These are phyloP conservation scores for Flaveria floridana DNA, from an alignment of 140 eudicot species.

Conservation along the genomic window DNA sequence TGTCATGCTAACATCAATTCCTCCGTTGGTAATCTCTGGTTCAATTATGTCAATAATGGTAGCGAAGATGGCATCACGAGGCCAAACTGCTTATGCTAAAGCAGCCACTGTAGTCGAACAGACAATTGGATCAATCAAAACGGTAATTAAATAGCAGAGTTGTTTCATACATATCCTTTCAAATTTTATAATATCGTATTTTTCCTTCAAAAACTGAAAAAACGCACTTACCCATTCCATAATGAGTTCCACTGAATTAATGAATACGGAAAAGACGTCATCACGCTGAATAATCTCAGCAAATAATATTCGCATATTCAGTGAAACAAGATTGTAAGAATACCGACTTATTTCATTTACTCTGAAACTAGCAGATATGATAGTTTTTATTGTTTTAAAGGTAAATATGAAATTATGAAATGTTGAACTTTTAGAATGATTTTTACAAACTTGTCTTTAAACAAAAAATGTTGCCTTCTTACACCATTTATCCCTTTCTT, in stretches of 20 bases:
- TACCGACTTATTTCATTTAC: background rate
- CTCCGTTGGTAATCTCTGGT: constrained; percentile 67
- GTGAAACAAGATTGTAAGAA: background rate
- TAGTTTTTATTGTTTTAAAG: background rate
- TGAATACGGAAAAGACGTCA: background rate
- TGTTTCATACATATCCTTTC: background rate
- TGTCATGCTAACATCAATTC: constrained; percentile 67
- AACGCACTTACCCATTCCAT: background rate
- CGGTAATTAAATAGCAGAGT: constrained; percentile 37
- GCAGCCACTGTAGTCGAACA: constrained; percentile 81
- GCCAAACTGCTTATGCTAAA: constrained; percentile 80
- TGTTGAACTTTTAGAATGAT: background rate
- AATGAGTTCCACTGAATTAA: background rate
- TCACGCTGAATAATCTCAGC: background rate
- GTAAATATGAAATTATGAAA: background rate
- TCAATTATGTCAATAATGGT: constrained; percentile 51
- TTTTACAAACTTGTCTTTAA: background rate
- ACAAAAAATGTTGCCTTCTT: background rate
- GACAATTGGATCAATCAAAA: constrained; percentile 78
- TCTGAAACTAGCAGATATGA: background rate
- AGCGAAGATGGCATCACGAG: constrained; percentile 73
- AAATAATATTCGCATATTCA: background rate
- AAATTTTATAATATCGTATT: background rate
- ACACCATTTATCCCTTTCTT: constrained; percentile 1
- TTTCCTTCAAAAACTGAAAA: background rate